phyloP scores from a whole-genome alignment of 2,329 filamentous ascomycete genomes.

The Xylaria arbuscula region DNA sequence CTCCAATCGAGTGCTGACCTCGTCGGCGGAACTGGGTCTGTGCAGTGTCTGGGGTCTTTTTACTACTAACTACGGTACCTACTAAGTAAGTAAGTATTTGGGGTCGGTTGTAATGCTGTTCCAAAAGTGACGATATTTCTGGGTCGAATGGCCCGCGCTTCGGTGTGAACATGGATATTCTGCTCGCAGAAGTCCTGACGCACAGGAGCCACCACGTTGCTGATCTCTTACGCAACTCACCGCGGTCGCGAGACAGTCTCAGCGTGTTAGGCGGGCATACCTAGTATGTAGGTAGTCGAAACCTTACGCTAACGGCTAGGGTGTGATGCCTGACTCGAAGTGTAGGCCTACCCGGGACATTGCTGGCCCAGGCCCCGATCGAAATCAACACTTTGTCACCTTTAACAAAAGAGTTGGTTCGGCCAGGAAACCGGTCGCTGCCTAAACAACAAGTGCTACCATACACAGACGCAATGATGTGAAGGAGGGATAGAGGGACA shows the following conservation, averaged over 20 bases:
- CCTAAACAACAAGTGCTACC: constrained; percentile 7
- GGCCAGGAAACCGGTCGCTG: constrained; percentile 16
- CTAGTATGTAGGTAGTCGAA: neutral
- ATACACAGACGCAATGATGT: neutral
- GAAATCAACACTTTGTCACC: neutral
- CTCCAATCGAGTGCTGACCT: constrained; percentile 11
- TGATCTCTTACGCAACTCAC: constrained; percentile 23
- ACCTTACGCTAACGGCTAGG: constrained; percentile 4
- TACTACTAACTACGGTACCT: neutral
- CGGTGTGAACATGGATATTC: neutral
- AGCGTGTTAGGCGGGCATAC: neutral
- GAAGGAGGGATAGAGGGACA: neutral
- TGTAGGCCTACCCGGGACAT: neutral
- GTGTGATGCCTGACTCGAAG: constrained; percentile 7
- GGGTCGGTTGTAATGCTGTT: constrained; percentile 7
- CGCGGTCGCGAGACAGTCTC: neutral
- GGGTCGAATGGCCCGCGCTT: constrained; percentile 7
- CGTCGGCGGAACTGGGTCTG: constrained; percentile 20
- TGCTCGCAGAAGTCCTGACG: constrained; percentile 21
- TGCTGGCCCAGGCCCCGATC: neutral
- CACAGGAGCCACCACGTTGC: constrained; percentile 25
- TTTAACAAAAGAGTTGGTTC: constrained; percentile 2
- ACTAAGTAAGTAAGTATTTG: constrained; percentile 1
- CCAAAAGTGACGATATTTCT: neutral
- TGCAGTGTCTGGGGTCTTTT: neutral